A percentile compares a stretch with the other conserved stretches of the same genome.
Conservation (phyloP, 345 rosid species). For the Citropsis articulata region DNA sequence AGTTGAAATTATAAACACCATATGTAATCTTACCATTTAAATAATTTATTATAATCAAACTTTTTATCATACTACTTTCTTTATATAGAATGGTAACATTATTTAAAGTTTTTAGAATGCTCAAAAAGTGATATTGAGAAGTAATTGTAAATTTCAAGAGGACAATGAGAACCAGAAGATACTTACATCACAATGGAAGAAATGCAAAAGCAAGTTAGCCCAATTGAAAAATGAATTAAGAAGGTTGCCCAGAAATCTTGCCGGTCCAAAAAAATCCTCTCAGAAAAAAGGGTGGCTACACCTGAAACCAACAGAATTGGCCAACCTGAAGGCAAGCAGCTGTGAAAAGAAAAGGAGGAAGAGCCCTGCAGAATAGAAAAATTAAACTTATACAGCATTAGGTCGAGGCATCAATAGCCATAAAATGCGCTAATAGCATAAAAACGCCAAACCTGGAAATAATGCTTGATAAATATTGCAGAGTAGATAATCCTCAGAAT, state of each 20-base stretch:
- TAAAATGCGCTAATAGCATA: slow-evolving; percentile 8
- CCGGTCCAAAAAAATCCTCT: slow-evolving; percentile 46
- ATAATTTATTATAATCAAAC: not conserved
- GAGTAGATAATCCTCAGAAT: slow-evolving; percentile 72
- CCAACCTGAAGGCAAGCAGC: slow-evolving; percentile 82
- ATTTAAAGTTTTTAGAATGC: not conserved
- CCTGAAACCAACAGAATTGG: slow-evolving; percentile 52
- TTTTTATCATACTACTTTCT: not conserved
- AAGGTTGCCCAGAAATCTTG: slow-evolving; percentile 60
- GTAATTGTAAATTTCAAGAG: not conserved
- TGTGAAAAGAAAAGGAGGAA: slow-evolving; percentile 53
- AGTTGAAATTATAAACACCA: not conserved
- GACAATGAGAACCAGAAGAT: slow-evolving; percentile 9
- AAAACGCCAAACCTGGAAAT: slow-evolving; percentile 61
- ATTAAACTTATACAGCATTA: not conserved
- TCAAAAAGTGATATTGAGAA: not conserved
- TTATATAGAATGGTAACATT: not conserved
- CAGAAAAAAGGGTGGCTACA: slow-evolving; percentile 50
- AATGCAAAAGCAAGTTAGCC: slow-evolving; percentile 47
- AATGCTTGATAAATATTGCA: slow-evolving; percentile 57
- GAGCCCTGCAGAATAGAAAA: slow-evolving; percentile 40
- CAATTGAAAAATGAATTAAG: slow-evolving; percentile 43
- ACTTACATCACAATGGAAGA: slow-evolving; percentile 64
- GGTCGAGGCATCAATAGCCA: not conserved
- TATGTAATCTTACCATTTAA: not conserved